These are phyloP conservation scores for Eucalyptus erythrocorys DNA, from an alignment of 345 rosid species.

Conservation along the genomic window DNA sequence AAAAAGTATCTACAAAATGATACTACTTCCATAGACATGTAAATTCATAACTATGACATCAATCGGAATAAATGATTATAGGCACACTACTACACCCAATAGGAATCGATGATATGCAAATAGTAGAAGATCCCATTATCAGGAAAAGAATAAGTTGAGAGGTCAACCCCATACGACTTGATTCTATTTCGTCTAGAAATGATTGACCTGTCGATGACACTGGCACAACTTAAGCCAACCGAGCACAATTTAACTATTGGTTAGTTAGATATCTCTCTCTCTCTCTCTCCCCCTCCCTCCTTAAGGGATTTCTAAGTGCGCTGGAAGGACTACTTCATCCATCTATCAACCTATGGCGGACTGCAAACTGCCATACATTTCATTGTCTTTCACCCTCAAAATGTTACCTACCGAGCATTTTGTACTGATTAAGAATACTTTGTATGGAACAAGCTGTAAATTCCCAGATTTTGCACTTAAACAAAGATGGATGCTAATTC, in stretches of 20 bases:
- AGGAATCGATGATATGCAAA: not conserved
- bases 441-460: not conserved
- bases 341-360: not conserved
- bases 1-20: not conserved
- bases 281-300: not conserved
- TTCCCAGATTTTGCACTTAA: not conserved
- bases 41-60: not conserved
- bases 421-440: not conserved
- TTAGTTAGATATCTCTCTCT: not conserved
- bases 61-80: not conserved
- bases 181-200: not conserved
- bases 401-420: not conserved
- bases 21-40: not conserved
- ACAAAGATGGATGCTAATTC: not conserved
- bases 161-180: not conserved
- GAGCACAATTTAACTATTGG: not conserved
- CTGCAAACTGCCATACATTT: not conserved
- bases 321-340: not conserved
- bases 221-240: not conserved
- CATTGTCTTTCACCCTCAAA: not conserved
- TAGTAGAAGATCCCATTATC: not conserved
- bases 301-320: not conserved
- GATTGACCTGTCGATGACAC: not conserved
- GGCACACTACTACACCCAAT: not conserved
- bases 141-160: not conserved